Evolutionary conservation across 176 grass and related monocot genomes (phyloP).

Genomic region (Canna indica): DNA sequence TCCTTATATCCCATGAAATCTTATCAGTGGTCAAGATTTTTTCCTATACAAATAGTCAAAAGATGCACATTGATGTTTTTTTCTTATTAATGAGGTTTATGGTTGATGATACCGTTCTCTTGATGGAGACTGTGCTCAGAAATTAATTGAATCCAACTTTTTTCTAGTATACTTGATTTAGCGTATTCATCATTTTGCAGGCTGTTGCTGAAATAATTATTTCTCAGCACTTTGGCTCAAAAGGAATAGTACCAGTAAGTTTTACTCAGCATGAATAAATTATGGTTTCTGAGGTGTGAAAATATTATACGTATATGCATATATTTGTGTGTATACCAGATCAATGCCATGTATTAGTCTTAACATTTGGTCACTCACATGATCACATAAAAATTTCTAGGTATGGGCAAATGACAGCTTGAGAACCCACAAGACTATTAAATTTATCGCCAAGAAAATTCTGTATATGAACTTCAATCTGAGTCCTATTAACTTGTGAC

Average conservation of each 20-base stretch:
- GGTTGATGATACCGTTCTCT: background rate
- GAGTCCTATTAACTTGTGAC: background rate
- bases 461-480: background rate
- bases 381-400: too few relatives aligned
- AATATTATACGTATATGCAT: too few relatives aligned
- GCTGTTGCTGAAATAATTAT: slow-evolving; percentile 85
- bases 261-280: background rate
- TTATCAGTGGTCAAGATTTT: too few relatives aligned
- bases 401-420: background rate
- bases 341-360: too few relatives aligned
- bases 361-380: too few relatives aligned
- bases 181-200: slow-evolving; percentile 32
- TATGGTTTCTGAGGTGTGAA: background rate
- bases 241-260: slow-evolving; percentile 68
- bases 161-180: background rate
- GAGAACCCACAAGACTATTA: background rate
- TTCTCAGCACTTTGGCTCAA: slow-evolving; percentile 58
- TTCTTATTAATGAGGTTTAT: too few relatives aligned
- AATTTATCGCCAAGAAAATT: background rate
- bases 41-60: too few relatives aligned
- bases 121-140: background rate
- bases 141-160: too few relatives aligned
- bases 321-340: too few relatives aligned
- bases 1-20: too few relatives aligned
- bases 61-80: too few relatives aligned